Conservation (phyloP, 1,139 yeast genomes). For the Debaryomyces psychrophilus region DNA sequence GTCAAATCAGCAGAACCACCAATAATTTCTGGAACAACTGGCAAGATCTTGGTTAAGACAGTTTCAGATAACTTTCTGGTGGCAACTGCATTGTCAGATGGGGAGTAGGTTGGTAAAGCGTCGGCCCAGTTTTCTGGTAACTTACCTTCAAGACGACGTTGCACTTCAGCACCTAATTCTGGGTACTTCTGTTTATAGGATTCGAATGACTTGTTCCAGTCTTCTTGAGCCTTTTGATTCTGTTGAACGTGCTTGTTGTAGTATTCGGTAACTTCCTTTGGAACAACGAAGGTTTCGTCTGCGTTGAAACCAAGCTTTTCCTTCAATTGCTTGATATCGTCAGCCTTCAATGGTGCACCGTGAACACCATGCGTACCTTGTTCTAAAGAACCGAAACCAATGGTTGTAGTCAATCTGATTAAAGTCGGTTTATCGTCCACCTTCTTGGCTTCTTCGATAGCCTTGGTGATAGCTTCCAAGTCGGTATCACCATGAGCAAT, state of each 20-base stretch:
- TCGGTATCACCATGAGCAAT: slow-evolving; percentile 85
- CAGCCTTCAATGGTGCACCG: slow-evolving; percentile 95
- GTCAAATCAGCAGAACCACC: slow-evolving; percentile 99
- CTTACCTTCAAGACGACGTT: slow-evolving; percentile 79
- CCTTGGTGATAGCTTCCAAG: slow-evolving; percentile 68
- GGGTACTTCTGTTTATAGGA: slow-evolving; percentile 75
- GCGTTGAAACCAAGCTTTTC: slow-evolving; percentile 88
- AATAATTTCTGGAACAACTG: slow-evolving; percentile 79
- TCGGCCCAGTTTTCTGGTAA: slow-evolving; percentile 87
- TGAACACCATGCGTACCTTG: slow-evolving; percentile 94
- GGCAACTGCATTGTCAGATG: slow-evolving; percentile 82
- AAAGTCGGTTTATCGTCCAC: slow-evolving; percentile 82
- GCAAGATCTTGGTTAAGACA: slow-evolving; percentile 67
- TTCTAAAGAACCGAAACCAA: slow-evolving; percentile 89
- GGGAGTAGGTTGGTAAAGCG: slow-evolving; percentile 76
- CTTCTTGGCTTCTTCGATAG: slow-evolving; percentile 72
- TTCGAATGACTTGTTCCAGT: slow-evolving; percentile 72
- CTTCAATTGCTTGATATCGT: slow-evolving; percentile 89
- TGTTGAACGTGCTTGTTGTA: slow-evolving; percentile 60
- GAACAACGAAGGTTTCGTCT: slow-evolving; percentile 74
- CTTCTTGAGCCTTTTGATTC: slow-evolving; percentile 63
- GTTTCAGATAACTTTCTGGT: slow-evolving; percentile 94
- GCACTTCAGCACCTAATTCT: slow-evolving; percentile 74
- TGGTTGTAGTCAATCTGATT: slow-evolving; percentile 86
- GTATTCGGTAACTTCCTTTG: slow-evolving; percentile 78